Evolutionary conservation across 805 yeast species (phyloP).

Genomic region (Barnettozyma pratensis): DNA sequence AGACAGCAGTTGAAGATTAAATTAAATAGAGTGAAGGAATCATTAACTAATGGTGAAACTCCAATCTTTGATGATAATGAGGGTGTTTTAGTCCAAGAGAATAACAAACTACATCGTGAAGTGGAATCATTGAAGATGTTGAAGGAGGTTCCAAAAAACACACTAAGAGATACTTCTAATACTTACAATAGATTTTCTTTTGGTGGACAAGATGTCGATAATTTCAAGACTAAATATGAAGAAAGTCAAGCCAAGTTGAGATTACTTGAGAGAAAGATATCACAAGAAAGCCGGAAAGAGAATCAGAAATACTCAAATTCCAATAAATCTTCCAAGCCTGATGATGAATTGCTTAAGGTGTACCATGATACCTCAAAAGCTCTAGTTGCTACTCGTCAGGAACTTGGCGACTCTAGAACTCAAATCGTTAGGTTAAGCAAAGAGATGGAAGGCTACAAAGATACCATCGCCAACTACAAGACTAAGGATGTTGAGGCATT

Average conservation of each 20-base stretch:
- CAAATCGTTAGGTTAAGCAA: conserved; percentile 38
- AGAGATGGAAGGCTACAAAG: conserved; percentile 36
- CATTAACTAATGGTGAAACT: conserved; percentile 19
- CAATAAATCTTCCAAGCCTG: conserved; percentile 19
- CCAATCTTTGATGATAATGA: conserved; percentile 24
- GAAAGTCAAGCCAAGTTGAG: conserved; percentile 41
- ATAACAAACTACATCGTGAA: conserved; percentile 34
- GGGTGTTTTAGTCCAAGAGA: conserved; percentile 16
- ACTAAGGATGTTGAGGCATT: conserved; percentile 12
- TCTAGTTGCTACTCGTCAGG: conserved; percentile 38
- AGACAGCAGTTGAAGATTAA: conserved; percentile 44
- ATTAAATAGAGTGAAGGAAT: conserved; percentile 30
- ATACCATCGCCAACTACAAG: conserved; percentile 7
- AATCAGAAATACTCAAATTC: background rate
- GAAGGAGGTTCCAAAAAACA: conserved; percentile 37
- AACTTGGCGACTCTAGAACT: conserved; percentile 35
- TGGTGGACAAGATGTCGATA: conserved; percentile 21
- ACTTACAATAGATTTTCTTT: conserved; percentile 18
- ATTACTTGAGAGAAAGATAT: conserved; percentile 33
- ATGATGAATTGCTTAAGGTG: conserved; percentile 42
- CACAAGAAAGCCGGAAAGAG: conserved; percentile 8
- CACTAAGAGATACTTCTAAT: conserved; percentile 19
- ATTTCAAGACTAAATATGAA: conserved; percentile 39
- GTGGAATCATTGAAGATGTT: conserved; percentile 39
- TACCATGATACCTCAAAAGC: conserved; percentile 47